phyloP scores from a whole-genome alignment of 139 green algal genomes.

The Chlorella sp. region DNA sequence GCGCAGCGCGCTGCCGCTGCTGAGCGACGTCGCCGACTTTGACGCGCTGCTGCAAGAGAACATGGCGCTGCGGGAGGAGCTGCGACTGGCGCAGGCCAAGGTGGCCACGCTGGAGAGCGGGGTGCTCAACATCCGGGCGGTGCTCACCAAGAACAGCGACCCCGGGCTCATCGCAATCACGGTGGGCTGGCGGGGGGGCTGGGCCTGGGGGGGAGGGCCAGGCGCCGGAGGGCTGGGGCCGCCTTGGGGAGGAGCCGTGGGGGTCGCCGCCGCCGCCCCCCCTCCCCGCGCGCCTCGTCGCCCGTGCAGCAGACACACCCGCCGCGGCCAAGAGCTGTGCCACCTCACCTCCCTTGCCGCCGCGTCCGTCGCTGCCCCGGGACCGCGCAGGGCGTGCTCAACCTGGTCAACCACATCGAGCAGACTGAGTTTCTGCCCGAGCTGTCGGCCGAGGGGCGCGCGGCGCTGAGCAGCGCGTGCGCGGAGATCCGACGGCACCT shows the following conservation, averaged over 20 bases:
- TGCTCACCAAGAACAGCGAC: conserved; percentile 24
- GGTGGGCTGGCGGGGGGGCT: background rate
- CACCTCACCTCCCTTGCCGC: background rate
- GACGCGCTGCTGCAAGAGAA: conserved; percentile 26
- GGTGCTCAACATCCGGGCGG: conserved; percentile 19
- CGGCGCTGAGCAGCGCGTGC: conserved; percentile 19
- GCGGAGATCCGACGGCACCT: conserved; percentile 25
- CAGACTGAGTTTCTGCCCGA: conserved; percentile 20
- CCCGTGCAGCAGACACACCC: background rate
- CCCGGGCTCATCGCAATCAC: conserved; percentile 35
- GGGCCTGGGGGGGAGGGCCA: background rate
- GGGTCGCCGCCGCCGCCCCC: background rate
- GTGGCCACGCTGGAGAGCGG: conserved; percentile 17
- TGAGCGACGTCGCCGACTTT: conserved; percentile 14
- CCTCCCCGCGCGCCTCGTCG: background rate
- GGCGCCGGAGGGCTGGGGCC: background rate
- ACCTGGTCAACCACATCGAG: conserved; percentile 30
- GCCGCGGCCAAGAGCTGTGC: no score
- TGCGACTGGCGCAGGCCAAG: conserved; percentile 20
- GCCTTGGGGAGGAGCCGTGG: background rate
- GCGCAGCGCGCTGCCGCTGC: conserved; percentile 16
- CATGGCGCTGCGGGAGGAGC: conserved; percentile 20
- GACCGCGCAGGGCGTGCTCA: background rate
- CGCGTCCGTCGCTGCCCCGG: background rate
- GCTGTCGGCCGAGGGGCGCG: conserved; percentile 9